Percentiles rank a stretch among this genome's conserved stretches.
Evolutionary conservation across 140 eudicot genomes (phyloP).

Genomic region (Stevia rebaudiana): DNA sequence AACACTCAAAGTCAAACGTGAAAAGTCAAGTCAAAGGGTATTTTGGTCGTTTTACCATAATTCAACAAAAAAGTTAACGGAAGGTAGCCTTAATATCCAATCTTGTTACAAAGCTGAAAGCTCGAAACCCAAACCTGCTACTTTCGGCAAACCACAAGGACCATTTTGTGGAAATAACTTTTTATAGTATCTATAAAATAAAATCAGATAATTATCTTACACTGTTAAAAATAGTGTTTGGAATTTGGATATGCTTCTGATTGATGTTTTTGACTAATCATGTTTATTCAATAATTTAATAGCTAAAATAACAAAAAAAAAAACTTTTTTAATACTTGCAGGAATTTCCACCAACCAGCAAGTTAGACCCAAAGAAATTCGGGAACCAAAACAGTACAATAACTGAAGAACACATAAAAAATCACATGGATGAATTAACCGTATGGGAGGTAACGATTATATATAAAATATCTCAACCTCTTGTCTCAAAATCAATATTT

Average conservation of each 20-base stretch:
- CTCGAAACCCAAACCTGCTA: no score
- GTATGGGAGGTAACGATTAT: conserved; percentile 31
- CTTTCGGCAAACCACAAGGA: no score
- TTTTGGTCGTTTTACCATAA: no score
- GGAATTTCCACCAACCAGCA: conserved; percentile 63
- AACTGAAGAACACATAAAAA: conserved; percentile 35
- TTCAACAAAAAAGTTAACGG: no score
- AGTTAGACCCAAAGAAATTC: conserved; percentile 33
- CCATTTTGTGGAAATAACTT: no score
- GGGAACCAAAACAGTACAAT: conserved; percentile 58
- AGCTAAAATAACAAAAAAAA: background rate
- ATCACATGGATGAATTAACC: conserved; percentile 39
- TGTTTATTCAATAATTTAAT: background rate
- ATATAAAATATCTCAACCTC: background rate
- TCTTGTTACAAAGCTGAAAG: no score
- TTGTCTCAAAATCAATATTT: background rate
- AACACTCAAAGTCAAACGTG: no score
- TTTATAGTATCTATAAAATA: background rate
- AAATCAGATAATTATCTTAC: background rate
- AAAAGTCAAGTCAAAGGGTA: no score
- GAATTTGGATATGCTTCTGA: background rate
- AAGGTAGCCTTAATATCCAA: no score
- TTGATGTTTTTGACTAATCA: background rate
- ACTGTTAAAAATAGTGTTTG: background rate
- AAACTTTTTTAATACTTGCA: conserved; percentile 16